phyloP scores from a whole-genome alignment of 345 rosid genomes.

The Syzygium jambos region DNA sequence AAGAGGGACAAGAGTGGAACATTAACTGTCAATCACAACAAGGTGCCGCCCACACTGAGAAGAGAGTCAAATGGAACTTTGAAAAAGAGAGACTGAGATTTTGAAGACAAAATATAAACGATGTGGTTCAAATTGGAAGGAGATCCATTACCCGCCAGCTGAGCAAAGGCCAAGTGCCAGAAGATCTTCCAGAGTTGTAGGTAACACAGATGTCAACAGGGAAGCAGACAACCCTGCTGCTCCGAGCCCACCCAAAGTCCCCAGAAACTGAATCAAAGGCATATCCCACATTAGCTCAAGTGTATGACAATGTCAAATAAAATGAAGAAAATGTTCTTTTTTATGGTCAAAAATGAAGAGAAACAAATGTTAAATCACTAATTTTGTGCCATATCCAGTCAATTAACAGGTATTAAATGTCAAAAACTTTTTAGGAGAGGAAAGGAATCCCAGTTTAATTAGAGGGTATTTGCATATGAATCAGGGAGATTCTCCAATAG shows the following conservation, averaged over 20 bases:
- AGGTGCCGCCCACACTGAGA: neutral
- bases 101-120: neutral
- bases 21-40: neutral
- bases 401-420: neutral
- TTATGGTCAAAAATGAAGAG: too few species aligned
- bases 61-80: neutral
- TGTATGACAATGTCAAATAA: neutral
- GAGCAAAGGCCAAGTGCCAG: conserved; percentile 90
- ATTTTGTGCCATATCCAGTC: neutral
- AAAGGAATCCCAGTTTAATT: neutral
- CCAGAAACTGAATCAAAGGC: conserved; percentile 45
- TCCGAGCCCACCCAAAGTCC: conserved; percentile 85
- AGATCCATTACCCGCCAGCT: conserved; percentile 77
- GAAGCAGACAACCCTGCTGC: conserved; percentile 92
- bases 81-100: neutral
- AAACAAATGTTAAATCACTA: neutral
- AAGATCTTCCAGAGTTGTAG: conserved; percentile 86
- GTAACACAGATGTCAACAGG: conserved; percentile 77
- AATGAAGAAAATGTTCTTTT: neutral
- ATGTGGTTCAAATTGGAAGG: neutral
- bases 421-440: neutral
- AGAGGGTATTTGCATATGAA: neutral
- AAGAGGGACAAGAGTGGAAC: neutral
- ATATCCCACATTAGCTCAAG: conserved; percentile 2
- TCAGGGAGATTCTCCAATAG: neutral